phyloP scores from a whole-genome alignment of 192 early-diverging fungal species.

The Coemansia sp. region DNA sequence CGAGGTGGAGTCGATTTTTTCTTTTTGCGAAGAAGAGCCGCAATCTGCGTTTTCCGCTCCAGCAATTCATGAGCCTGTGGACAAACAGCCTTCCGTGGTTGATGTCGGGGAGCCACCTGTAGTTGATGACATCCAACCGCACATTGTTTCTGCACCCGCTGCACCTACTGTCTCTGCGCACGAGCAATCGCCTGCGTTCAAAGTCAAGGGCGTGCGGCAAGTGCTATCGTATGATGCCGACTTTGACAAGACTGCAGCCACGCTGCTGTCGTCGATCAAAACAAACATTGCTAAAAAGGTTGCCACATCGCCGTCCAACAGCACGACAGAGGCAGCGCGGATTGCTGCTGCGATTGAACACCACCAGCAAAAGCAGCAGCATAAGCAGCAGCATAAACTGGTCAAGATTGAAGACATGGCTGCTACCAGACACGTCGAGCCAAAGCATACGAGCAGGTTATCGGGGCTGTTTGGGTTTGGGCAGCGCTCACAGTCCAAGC shows the following conservation, averaged over 20 bases:
- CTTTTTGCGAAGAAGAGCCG: not conserved
- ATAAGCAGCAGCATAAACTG: slow-evolving; percentile 11
- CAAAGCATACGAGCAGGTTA: slow-evolving; percentile 28
- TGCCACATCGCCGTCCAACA: slow-evolving; percentile 5
- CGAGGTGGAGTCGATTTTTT: slow-evolving; percentile 30
- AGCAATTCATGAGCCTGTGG: not conserved
- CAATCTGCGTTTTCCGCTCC: not conserved
- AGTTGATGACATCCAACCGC: not conserved
- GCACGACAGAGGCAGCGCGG: slow-evolving; percentile 13
- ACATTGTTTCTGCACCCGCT: not conserved
- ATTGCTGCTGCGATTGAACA: slow-evolving; percentile 51
- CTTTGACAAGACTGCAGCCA: slow-evolving; percentile 51
- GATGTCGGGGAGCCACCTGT: not conserved
- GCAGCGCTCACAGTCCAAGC: slow-evolving; percentile 21
- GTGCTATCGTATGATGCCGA: slow-evolving; percentile 45
- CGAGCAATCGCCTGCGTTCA: slow-evolving; percentile 30
- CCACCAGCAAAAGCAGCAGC: slow-evolving; percentile 45
- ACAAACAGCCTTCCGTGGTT: not conserved
- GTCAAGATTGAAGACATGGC: not conserved
- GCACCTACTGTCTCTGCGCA: not conserved
- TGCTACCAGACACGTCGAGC: slow-evolving; percentile 1
- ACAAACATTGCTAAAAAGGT: slow-evolving; percentile 42
- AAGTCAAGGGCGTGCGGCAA: slow-evolving; percentile 51
- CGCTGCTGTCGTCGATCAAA: slow-evolving; percentile 51
- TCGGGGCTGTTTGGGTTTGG: slow-evolving; percentile 54